Evolutionary conservation across 257 asterid species (phyloP), one percentile per base, ranked within the genome.

Genomic region (Cordia subcordata): DNA sequence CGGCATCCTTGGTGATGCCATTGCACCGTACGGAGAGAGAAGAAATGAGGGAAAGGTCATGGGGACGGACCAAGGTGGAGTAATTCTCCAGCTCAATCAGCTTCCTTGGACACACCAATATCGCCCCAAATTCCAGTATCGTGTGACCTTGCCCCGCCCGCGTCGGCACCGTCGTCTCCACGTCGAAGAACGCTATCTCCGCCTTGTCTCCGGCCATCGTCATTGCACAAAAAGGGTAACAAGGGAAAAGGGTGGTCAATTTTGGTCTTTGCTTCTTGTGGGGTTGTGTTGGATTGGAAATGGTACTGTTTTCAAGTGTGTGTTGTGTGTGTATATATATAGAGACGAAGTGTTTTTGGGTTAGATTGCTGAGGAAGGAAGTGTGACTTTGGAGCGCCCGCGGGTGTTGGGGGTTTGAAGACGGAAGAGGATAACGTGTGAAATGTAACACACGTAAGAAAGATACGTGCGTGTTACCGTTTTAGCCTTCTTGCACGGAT

Each of bases 71-170:
- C 32, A 93, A 71, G 50, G 95, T 77, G n/a, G 97, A 86, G 84
- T 79, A 93, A 45, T 60, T 75, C 21, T 77, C 78, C 55, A 77
- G 96, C 85, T 89, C 99, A 69, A 77, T 80, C 27, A 93, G 86
- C 84, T 85, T 93, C 79, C 78, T 89, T 0, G 99, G 97, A 63
- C 99, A 93, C 12, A 93, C 99, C 55, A 89, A 70, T 59, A 93
- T 86, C 54, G 88, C 83, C 56, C 99, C 99, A 60, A 93, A 93
- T 76, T 93, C 99, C 62, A 93, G 19, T 20, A 93, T 76, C 6
- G 88, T 85, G 46, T 55, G 79, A 1, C 96, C 88, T 61, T 78
- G 94, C 0, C 99, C 95, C 11, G 74, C 42, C 18, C 95, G 87
- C 46, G 81, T 75, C 18, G 97, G 99, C 10, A 85, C 82, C 21